Conservation (phyloP, 202 grass and related monocot species). For the Setaria italica region DNA sequence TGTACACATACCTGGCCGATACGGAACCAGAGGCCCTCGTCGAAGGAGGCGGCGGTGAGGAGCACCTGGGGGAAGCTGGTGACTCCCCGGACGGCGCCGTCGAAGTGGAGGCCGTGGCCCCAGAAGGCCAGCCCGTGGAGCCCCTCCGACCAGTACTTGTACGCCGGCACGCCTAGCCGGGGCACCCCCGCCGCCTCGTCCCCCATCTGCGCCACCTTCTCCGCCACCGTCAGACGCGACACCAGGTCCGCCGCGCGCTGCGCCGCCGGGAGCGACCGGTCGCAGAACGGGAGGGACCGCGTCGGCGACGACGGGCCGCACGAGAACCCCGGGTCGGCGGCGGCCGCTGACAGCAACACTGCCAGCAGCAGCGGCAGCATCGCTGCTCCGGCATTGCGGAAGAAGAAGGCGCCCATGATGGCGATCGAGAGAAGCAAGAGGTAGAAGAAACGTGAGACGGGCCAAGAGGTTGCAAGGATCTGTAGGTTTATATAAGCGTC, state of each 20-base stretch:
- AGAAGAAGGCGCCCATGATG: neutral
- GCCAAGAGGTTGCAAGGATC: neutral
- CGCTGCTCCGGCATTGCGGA: neutral
- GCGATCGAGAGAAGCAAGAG: neutral
- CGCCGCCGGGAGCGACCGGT: constrained; percentile 37
- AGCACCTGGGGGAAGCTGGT: constrained; percentile 91
- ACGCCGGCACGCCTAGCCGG: constrained; percentile 64
- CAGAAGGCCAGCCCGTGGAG: constrained; percentile 69
- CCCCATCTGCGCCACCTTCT: constrained; percentile 70
- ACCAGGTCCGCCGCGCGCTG: constrained; percentile 60
- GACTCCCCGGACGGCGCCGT: constrained; percentile 47
- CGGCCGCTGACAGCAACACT: neutral
- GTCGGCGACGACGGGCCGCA: constrained; percentile 30
- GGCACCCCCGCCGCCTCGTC: constrained; percentile 53
- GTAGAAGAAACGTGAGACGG: neutral
- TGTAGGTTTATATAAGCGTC: constrained; percentile 18
- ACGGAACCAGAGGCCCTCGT: constrained; percentile 60
- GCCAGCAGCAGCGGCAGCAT: neutral
- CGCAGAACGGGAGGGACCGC: constrained; percentile 53
- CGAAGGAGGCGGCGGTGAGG: constrained; percentile 75
- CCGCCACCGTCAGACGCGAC: constrained; percentile 51
- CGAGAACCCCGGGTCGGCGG: constrained; percentile 42
- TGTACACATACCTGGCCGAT: constrained; percentile 59
- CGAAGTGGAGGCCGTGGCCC: constrained; percentile 61
- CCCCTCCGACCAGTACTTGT: constrained; percentile 86